Evolutionary conservation across 192 early-diverging fungal species (phyloP), one percentile per base, ranked within the genome.

Genomic region (Coemansia sp.): DNA sequence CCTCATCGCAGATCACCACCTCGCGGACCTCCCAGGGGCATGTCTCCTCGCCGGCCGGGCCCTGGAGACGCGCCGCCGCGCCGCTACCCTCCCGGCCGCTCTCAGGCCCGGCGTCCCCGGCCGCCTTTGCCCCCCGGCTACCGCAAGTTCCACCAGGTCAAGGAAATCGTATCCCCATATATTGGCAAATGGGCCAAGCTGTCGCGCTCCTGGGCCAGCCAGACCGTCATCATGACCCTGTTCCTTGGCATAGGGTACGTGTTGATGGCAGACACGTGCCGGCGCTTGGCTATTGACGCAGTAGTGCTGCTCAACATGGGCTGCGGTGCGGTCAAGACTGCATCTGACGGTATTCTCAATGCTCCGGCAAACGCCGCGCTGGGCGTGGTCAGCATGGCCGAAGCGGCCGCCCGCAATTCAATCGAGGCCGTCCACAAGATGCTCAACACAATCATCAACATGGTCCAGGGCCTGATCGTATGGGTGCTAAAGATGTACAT

Each of bases 401-500:
- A 63, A 19, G 21, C 6, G 0, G 35, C 60, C 0, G 47, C 67
- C 8, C 44, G 38, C 30, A 17, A 37, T 13, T 17, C 60, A 12
- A 36, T 70, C 25, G 31, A 48, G 32, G n/a, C 42, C 0, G 38
- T 58, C 2, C 44, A 26, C 11, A 30, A 44, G 29, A 41, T 55
- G 16, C 44, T 70, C 25, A 47, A 36, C 30, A 56, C 41, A 18
- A 40, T 63, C 20, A 10, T 70, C 25, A 44, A 35, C 20, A 45
- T 63, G 25, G 34, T 70, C 7, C 31, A 56, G 30, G 34, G 38
- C 33, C 49, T 70, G 20, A 63, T 70, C 22, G 46, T 54, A 4
- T 56, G 47, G 54, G 36, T 70, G 12, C 59, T 70, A 14, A 53
- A 57, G 19, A 42, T 70, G 31, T 70, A 63, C 31, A 8, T 70